Evolutionary conservation across 345 rosid genomes (phyloP), one percentile per base, ranked within the genome.

Genomic region (Populus euphratica): DNA sequence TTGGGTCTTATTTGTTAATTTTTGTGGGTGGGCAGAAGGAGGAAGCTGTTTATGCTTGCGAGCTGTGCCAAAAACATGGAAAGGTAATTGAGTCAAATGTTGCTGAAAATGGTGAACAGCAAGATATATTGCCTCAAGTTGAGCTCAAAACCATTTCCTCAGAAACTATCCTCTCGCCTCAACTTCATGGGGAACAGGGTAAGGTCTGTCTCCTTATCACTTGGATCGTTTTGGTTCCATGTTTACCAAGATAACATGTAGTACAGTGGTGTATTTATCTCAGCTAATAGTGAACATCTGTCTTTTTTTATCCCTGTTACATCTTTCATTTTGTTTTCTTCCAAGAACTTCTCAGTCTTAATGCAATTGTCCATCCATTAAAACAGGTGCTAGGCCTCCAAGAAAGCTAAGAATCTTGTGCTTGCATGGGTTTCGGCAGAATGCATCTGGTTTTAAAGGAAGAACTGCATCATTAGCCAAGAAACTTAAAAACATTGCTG

Each of bases 401-500:
- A 86, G 87, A 82, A 96, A 92, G 81, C 87, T 94, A 74, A 89
- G 90, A 84, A 91, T 94, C 79, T 84, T 94, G 78, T 96, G 99
- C 87, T 82, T 96, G 84, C 99, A 96, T 31, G 99, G 99, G 72
- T 96, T 94, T 86, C 86, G 98, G 82, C 98, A 96, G 81, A 96
- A 89, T 80, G 94, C 97, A 21, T 90, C 98, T 72, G 80, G 97
- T 80, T 94, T 96, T 77, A 94, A 89, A 81, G 99, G 99, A 77
- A 86, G 98, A 89, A 94, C 92, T 27, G 97, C 92, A 68, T 96
- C 99, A 36, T 84, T 96, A 72, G 91, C 94, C 66, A 96, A 94
- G 91, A 96, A 96, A 86, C 94, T 96, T 59, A 96, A 89, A 81
- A 89, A 77, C 77, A 85, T 91, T 2, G 93, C 90, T 0, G 98